Evolutionary conservation across 1,139 yeast species (phyloP), one percentile per base, ranked within the genome.

Genomic region (Protomyces gravidus): DNA sequence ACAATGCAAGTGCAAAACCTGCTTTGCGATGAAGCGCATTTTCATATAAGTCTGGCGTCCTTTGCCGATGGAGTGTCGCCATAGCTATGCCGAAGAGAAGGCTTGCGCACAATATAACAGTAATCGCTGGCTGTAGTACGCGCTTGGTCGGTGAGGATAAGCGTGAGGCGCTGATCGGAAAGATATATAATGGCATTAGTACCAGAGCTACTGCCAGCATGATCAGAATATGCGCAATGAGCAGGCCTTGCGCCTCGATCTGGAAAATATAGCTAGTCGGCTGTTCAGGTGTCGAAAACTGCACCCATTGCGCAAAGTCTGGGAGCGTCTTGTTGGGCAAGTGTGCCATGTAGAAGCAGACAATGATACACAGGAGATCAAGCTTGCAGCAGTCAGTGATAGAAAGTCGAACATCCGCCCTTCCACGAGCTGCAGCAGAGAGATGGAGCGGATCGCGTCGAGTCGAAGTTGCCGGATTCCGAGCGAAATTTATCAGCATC

Each of bases 31-130:
- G 90, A 1, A 85, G 84, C 69, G 87, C 87, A 46, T 79, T 76
- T 0, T 96, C 96, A 68, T 88, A 92, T 67, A 89, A 75, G 62
- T 79, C 78, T n/a, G 69, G 71, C 0, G 87, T 85, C 15, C 84
- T 83, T 19, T 85, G 75, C 7, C 76, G 71, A 49, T 85, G 90
- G 9, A 85, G 71, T 49, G 80, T 78, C 65, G 85, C 81, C 39
- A 81, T 56, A 2, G 80, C 71, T 13, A 79, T 64, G 0, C 70
- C 70, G 3, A 80, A 70, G 69, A 87, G 79, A 65, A 0, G 82
- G 72, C 61, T 86, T 78, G 5, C 9, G 21, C 27, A 21, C 0
- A 77, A 71, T 0, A 85, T 81, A 56, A 87, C 69, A 67, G 82
- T 85, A 76, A 84, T 78, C 40, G 76, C 75, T 33, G 84, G 79